Conservation (phyloP, 441 rosid species). For the Adansonia grandidieri region DNA sequence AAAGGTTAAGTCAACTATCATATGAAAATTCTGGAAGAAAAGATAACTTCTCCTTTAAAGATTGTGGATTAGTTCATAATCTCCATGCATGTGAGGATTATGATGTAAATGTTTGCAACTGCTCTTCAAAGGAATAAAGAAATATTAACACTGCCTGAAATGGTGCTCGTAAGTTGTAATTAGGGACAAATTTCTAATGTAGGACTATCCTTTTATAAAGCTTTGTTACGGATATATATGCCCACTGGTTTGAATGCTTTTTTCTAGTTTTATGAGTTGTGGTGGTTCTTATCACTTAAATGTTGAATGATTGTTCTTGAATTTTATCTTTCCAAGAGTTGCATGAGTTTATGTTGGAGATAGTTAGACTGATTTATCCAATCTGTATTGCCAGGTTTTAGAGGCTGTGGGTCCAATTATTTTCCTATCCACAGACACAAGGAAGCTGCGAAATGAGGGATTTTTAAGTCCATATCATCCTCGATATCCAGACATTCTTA, state of each 20-base stretch:
- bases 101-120: slow-evolving; percentile 5
- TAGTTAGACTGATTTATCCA: slow-evolving; percentile 20
- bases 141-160: neutral
- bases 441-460: slow-evolving; percentile 98
- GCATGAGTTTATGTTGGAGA: neutral
- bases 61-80: neutral
- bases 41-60: slow-evolving; percentile 22
- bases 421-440: slow-evolving; percentile 94
- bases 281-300: slow-evolving; percentile 17
- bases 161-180: slow-evolving; percentile 4
- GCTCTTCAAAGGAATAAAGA: neutral
- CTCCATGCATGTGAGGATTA: neutral
- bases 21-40: neutral
- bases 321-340: slow-evolving; percentile 13
- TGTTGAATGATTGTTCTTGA: slow-evolving; percentile 16
- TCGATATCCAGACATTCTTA: slow-evolving; percentile 96
- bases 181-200: neutral
- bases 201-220: neutral
- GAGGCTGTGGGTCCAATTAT: slow-evolving; percentile 99
- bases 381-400: slow-evolving; percentile 68
- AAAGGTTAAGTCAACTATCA: neutral
- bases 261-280: slow-evolving; percentile 13
- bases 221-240: neutral
- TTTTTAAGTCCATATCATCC: slow-evolving; percentile 99
- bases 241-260: slow-evolving; percentile 8